Evolutionary conservation across 2,329 filamentous ascomycete species (phyloP).

Genomic region (Colletotrichum sp.): DNA sequence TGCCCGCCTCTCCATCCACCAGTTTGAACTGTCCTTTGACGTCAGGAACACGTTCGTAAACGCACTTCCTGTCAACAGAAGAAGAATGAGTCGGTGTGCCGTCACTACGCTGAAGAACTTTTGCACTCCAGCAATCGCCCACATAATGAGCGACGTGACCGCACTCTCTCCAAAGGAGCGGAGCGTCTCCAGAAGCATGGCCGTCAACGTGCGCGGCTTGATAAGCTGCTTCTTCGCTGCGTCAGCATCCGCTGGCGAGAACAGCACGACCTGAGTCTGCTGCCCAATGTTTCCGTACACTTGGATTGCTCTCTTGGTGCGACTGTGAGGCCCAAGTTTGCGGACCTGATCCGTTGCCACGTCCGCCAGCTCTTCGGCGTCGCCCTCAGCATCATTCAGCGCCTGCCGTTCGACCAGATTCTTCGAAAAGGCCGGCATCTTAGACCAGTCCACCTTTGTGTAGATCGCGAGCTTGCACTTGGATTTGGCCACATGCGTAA

Average conservation of each 20-base stretch:
- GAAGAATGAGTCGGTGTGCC: constrained; percentile 76
- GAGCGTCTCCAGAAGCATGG: constrained; percentile 74
- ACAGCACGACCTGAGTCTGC: constrained; percentile 66
- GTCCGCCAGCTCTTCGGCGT: constrained; percentile 77
- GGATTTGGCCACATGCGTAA: constrained; percentile 90
- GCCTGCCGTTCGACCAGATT: constrained; percentile 72
- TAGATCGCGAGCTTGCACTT: constrained; percentile 91
- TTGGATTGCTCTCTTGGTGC: constrained; percentile 77
- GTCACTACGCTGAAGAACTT: constrained; percentile 71
- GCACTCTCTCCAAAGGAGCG: constrained; percentile 78
- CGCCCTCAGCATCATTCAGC: constrained; percentile 73
- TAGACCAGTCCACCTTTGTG: constrained; percentile 86
- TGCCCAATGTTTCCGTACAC: constrained; percentile 80
- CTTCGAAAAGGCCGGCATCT: constrained; percentile 64
- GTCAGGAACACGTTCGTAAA: constrained; percentile 77
- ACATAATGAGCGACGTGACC: constrained; percentile 77
- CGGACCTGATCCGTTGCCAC: constrained; percentile 79
- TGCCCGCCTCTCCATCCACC: constrained; percentile 86
- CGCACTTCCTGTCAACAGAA: constrained; percentile 70
- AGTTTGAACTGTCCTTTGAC: constrained; percentile 73
- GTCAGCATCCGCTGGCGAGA: constrained; percentile 53
- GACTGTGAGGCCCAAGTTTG: constrained; percentile 73
- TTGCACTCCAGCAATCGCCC: constrained; percentile 69
- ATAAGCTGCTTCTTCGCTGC: constrained; percentile 61
- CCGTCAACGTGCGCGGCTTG: constrained; percentile 65